Conservation (phyloP, 2,329 filamentous ascomycete genomes). For the Pseudopyrenochaeta lycopersici region DNA sequence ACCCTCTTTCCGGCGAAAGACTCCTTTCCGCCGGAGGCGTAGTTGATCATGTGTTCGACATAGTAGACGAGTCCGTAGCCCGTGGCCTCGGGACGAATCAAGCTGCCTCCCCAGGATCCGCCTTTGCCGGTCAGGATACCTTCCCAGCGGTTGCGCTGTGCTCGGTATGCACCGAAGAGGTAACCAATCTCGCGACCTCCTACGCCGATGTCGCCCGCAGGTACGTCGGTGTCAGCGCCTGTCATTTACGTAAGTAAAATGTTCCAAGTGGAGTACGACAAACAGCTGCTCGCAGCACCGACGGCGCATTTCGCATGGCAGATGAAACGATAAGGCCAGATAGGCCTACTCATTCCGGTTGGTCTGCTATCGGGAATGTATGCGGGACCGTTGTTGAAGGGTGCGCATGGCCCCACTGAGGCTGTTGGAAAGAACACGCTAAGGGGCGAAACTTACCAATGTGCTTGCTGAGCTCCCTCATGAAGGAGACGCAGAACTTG, state of each 20-base stretch:
- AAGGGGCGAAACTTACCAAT: slow-evolving; percentile 60
- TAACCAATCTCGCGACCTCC: slow-evolving; percentile 91
- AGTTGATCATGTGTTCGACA: slow-evolving; percentile 67
- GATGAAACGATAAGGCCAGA: slow-evolving; percentile 23
- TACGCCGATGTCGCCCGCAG: slow-evolving; percentile 96
- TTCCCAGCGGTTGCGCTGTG: slow-evolving; percentile 89
- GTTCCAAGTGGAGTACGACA: slow-evolving; percentile 46
- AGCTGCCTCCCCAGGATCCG: slow-evolving; percentile 86
- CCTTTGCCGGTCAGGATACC: slow-evolving; percentile 97
- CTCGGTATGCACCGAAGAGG: slow-evolving; percentile 94
- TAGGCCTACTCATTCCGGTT: slow-evolving; percentile 17
- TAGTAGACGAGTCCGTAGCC: slow-evolving; percentile 93
- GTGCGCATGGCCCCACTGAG: slow-evolving; percentile 19
- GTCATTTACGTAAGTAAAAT: slow-evolving; percentile 37
- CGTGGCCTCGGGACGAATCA: slow-evolving; percentile 96
- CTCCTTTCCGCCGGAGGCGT: slow-evolving; percentile 80
- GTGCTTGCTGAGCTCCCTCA: slow-evolving; percentile 94
- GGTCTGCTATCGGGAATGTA: slow-evolving; percentile 20
- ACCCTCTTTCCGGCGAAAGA: slow-evolving; percentile 91
- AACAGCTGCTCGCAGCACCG: slow-evolving; percentile 5
- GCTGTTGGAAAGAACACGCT: slow-evolving; percentile 11
- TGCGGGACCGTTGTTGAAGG: slow-evolving; percentile 21
- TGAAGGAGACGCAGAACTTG: slow-evolving; percentile 95
- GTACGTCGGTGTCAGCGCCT: slow-evolving; percentile 90
- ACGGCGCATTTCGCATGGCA: slow-evolving; percentile 8